Evolutionary conservation across 192 early-diverging fungal species (phyloP).

Genomic region (Backusella mclennaniae): DNA sequence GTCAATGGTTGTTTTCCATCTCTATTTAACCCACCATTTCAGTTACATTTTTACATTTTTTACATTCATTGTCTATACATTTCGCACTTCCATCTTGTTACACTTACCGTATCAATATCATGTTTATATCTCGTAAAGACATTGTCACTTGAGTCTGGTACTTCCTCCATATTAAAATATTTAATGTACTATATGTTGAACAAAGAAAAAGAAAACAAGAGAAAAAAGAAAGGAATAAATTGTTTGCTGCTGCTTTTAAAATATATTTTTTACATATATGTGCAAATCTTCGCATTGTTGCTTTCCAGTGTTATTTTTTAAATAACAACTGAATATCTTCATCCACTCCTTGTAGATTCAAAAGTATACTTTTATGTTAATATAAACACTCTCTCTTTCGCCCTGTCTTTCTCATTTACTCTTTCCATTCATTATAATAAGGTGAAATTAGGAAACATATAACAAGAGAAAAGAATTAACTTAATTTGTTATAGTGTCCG

Average conservation of each 20-base stretch:
- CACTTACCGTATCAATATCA: not conserved
- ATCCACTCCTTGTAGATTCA: too few relatives aligned
- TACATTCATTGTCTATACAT: not conserved
- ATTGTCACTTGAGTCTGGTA: not conserved
- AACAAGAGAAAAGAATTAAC: too few relatives aligned
- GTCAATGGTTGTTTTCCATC: conserved; percentile 79
- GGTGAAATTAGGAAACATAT: too few relatives aligned
- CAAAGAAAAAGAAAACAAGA: not conserved
- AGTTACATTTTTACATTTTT: not conserved
- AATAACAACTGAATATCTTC: too few relatives aligned
- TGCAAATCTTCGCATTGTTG: not conserved
- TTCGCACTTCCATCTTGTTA: not conserved
- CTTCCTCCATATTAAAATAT: not conserved
- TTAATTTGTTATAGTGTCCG: too few relatives aligned
- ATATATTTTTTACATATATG: not conserved
- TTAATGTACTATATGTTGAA: not conserved
- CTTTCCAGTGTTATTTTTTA: not conserved
- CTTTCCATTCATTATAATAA: too few relatives aligned
- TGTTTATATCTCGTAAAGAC: not conserved
- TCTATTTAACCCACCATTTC: conserved; percentile 37
- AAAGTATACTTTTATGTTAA: too few relatives aligned
- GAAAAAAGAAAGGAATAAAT: not conserved
- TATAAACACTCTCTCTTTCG: too few relatives aligned
- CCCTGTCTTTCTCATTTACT: too few relatives aligned
- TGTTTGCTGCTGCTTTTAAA: not conserved